These are phyloP conservation scores for Saccharomycopsis selenospora DNA, from an alignment of 805 yeast species.

Conservation along the genomic window DNA sequence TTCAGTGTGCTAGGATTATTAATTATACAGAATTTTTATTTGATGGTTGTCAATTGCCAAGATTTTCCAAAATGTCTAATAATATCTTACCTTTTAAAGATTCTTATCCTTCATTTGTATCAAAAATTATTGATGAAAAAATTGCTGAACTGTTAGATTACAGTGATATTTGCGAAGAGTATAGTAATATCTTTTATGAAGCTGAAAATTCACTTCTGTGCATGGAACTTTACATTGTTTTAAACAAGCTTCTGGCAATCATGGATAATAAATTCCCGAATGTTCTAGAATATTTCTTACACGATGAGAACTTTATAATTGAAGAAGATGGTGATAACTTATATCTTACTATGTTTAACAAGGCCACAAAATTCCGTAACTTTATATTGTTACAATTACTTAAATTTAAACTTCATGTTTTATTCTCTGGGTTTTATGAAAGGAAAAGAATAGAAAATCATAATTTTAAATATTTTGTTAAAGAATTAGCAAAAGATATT, in stretches of 20 bases:
- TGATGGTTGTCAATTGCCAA: background rate
- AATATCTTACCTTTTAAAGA: background rate
- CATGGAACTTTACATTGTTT: background rate
- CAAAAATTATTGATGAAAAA: background rate
- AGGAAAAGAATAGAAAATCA: background rate
- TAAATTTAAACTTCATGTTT: background rate
- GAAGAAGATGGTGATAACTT: background rate
- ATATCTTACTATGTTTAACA: background rate
- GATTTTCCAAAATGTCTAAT: background rate
- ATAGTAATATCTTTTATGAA: background rate
- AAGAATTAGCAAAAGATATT: background rate
- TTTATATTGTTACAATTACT: background rate
- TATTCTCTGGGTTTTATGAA: background rate
- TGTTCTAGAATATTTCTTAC: background rate
- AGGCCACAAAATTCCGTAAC: background rate
- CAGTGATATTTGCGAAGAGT: background rate
- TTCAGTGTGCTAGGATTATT: background rate
- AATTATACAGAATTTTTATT: background rate
- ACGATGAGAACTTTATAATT: background rate
- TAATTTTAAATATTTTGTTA: background rate
- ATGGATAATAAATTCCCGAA: background rate
- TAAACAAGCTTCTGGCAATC: background rate
- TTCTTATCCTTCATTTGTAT: background rate
- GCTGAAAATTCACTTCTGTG: background rate
- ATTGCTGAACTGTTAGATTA: background rate